Base-by-base conservation (phyloP, 164 flowering plant species). In the Stephania cephalantha region DNA sequence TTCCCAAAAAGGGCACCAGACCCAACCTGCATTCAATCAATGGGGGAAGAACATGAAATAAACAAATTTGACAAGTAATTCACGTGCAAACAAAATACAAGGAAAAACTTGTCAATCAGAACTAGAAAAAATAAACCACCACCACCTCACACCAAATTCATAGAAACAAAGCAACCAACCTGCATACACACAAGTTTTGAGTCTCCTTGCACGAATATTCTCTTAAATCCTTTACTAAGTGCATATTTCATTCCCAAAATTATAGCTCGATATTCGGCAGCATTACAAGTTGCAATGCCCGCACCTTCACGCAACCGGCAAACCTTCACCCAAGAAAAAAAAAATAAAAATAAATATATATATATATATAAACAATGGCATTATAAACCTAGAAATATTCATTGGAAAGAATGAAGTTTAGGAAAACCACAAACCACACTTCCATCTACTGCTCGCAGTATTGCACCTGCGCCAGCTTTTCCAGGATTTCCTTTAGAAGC, bases 401-500 rank as follows among this genome's bases (percentile, higher is more conserved):
- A 30, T 29, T 2, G 58, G 66, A 31, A 77, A 70, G 46, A 53
- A 45, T 50, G 79, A 69, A 67, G 58, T n/a, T 53, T 25, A 63
- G 22, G 71, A n/a, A 6, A 4, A 45, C 9, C 48, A 58, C 17
- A 77, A 88, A 91, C 98, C 93, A 88, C 30, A 74, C 81, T 87
- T 77, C 97, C 97, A 90, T 89, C 88, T 58, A 80, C 86, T 20
- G 89, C 79, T 65, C 93, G 88, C 73, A 95, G 78, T 42, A 95
- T 79, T 78, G 91, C 99, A 74, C 93, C 98, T 55, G 98, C 97
- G 73, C 97, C 98, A 81, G 95, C 90, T 81, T 25, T 85, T 78
- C 99, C 98, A 75, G 99, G 98, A 83, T 96, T 96, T 78, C 97
- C 97, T 83, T 91, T 95, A 68, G 97, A 89, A 70, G 97, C 97